These are phyloP conservation scores for Cicer cuneatum DNA, from an alignment of 306 rosid genomes.

Conservation along the genomic window DNA sequence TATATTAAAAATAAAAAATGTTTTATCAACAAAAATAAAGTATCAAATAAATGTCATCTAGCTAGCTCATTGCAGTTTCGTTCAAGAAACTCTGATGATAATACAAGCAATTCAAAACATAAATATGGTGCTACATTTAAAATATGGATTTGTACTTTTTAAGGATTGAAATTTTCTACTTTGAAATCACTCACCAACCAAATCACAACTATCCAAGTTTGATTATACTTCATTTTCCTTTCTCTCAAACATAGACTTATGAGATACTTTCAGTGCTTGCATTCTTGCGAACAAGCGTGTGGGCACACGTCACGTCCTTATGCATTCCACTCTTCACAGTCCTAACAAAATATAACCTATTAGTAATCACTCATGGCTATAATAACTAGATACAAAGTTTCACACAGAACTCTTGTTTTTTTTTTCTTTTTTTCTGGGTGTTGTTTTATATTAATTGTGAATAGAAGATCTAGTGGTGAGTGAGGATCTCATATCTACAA, in stretches of 20 bases:
- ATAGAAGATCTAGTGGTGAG: slow-evolving; percentile 88
- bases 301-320: slow-evolving; percentile 29
- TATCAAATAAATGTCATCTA: not conserved
- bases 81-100: slow-evolving; percentile 19
- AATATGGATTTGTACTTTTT: slow-evolving; percentile 36
- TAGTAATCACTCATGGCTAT: slow-evolving; percentile 29
- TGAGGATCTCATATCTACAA: slow-evolving; percentile 98
- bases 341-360: slow-evolving; percentile 43
- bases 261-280: slow-evolving; percentile 13
- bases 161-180: slow-evolving; percentile 37
- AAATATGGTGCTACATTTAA: slow-evolving; percentile 30
- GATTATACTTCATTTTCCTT: not conserved
- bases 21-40: not conserved
- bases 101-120: slow-evolving; percentile 24
- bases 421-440: not conserved
- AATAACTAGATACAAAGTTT: slow-evolving; percentile 37
- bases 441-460: slow-evolving; percentile 52
- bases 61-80: not conserved
- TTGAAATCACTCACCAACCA: slow-evolving; percentile 43
- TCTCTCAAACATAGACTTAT: slow-evolving; percentile 12
- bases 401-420: not conserved
- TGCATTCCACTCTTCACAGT: slow-evolving; percentile 29
- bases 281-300: not conserved
- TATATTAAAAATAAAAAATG: not conserved
- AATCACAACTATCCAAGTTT: slow-evolving; percentile 25